Conservation (phyloP, 768 basidiomycete genomes). For the Rhodotorula graminis region DNA sequence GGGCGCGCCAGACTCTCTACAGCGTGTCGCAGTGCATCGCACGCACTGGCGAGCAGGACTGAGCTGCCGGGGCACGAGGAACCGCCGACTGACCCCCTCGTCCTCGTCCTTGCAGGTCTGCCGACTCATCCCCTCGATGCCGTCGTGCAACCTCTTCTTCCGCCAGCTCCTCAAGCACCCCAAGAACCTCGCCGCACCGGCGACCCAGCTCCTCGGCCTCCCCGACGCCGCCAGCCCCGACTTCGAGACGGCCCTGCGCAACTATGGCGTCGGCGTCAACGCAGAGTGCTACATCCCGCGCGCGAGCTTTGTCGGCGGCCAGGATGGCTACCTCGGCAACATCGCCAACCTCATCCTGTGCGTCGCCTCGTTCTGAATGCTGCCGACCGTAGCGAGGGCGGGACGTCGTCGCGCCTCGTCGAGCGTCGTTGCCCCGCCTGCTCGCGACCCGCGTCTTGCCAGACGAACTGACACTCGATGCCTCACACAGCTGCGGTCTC, state of each 20-base stretch:
- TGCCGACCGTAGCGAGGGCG: too few species aligned
- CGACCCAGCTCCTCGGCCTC: conserved; percentile 26
- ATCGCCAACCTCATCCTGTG: conserved; percentile 81
- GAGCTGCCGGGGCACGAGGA: too few species aligned
- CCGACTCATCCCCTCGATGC: conserved; percentile 61
- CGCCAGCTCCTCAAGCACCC: conserved; percentile 58
- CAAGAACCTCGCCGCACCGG: conserved; percentile 21
- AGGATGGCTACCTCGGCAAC: conserved; percentile 61
- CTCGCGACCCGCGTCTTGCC: neutral
- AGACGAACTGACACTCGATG: too few species aligned
- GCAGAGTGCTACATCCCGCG: conserved; percentile 71
- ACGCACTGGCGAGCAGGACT: too few species aligned
- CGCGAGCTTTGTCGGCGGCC: conserved; percentile 55
- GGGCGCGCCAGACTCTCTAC: too few species aligned
- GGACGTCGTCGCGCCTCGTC: too few species aligned
- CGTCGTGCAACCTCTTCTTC: conserved; percentile 94
- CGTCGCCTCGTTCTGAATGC: neutral
- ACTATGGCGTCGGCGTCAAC: conserved; percentile 77
- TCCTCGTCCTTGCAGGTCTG: neutral
- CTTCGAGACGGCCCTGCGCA: conserved; percentile 48
- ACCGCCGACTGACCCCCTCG: neutral
- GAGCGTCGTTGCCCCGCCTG: neutral
- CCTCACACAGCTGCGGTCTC: conserved; percentile 49
- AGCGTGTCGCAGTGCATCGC: too few species aligned
- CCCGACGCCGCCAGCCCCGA: conserved; percentile 47